Evolutionary conservation across 176 grass and related monocot genomes (phyloP), one percentile per base, ranked within the genome.

Genomic region (Eragrostis nindensis): DNA sequence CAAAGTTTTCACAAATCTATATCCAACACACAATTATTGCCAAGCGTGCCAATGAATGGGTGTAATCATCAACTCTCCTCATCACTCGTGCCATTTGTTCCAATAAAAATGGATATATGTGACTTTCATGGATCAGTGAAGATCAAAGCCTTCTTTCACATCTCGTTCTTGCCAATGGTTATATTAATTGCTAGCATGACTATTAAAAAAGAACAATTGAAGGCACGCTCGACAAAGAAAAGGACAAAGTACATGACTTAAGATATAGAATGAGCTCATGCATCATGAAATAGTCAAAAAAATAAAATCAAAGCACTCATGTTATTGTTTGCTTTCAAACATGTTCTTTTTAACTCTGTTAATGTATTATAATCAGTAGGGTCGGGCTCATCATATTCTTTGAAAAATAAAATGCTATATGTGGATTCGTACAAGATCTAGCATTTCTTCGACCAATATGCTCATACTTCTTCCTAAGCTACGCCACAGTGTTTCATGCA

Each of bases 171-270:
- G 43, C 67, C 5, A 27, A n/a, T 41, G 59, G 47, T 27, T 32
- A 40, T 71, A 86, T 47, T n/a, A n/a, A n/a, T n/a, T 57, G 15
- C 27, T 66, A 36, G 29, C 45, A 18, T 8, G 10, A 47, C 43
- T 11, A 29, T 61, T 29, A 78, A 49, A 78, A 49, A 60, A 48
- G 29, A 44, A 30, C 64, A 61, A 32, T 70, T 45, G 21, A 24
- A 43, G 15, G 59, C 48, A 27, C 74, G 40, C 21, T 11, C 14
- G 81, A 84, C 86, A 80, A 11, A 19, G 61, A 43, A 43, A 75
- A 75, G 81, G 86, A 84, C 86, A 84, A 84, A 68, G 41, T 44
- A 60, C 75, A 79, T 3, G 75, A 45, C 69, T 80, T 71, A 39
- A 73, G 50, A 44, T 44, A 59, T 48, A 83, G 56, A 32, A 61